A percentile compares a stretch with the other conserved stretches of the same genome.
phyloP scores from a whole-genome alignment of 2,329 filamentous ascomycete genomes.

The Dothidotthia symphoricarpi region DNA sequence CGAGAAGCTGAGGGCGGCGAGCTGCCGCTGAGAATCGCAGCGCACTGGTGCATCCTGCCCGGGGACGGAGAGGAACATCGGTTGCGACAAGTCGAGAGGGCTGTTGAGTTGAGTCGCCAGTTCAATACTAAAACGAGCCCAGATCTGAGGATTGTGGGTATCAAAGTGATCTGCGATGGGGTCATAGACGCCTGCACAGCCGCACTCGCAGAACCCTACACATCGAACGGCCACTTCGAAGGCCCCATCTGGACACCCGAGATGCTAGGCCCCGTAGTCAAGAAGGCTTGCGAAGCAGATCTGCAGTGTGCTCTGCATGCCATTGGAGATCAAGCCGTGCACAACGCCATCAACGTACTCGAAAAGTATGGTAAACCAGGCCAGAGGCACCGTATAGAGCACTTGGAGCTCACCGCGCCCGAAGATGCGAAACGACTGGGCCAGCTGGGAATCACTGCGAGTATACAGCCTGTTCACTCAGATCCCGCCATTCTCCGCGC shows the following conservation, averaged over 20 bases:
- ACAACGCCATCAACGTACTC: constrained; percentile 58
- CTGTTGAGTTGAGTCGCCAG: constrained; percentile 48
- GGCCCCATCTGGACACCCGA: constrained; percentile 57
- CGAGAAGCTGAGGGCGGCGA: constrained; percentile 28
- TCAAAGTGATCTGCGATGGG: constrained; percentile 66
- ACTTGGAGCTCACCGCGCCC: constrained; percentile 59
- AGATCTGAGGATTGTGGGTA: constrained; percentile 56
- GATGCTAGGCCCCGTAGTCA: constrained; percentile 55
- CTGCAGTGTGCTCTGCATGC: constrained; percentile 65
- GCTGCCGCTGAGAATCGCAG: constrained; percentile 52
- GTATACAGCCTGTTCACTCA: constrained; percentile 90
- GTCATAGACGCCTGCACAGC: constrained; percentile 66
- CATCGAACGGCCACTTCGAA: constrained; percentile 46
- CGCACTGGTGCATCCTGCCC: constrained; percentile 57
- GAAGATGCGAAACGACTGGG: constrained; percentile 59
- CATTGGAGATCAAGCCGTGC: constrained; percentile 61
- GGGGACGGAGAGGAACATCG: constrained; percentile 46
- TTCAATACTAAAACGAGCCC: constrained; percentile 49
- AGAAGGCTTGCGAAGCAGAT: constrained; percentile 53
- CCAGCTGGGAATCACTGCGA: constrained; percentile 69
- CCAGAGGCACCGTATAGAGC: constrained; percentile 62
- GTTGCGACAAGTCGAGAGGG: constrained; percentile 52
- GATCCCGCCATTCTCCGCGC: constrained; percentile 66
- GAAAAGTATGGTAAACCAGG: constrained; percentile 45
- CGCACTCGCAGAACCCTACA: constrained; percentile 59